Conservation (phyloP, 2,329 filamentous ascomycete species). For the Tolypocladium amazonense region DNA sequence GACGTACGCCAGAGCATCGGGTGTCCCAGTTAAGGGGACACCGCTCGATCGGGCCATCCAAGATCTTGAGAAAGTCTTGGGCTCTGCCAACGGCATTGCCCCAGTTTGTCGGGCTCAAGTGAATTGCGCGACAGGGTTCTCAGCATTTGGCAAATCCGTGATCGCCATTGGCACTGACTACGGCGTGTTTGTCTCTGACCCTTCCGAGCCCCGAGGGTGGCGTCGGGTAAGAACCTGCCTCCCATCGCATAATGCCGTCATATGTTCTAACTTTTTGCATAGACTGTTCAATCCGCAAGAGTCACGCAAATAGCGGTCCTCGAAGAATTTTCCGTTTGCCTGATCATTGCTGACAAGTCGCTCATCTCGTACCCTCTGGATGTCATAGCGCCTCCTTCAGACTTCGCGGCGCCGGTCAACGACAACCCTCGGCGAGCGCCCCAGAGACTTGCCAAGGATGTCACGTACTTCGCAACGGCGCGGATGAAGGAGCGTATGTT, state of each 20-base stretch:
- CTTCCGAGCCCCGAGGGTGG: constrained; percentile 86
- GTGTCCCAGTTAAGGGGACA: constrained; percentile 77
- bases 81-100: constrained; percentile 56
- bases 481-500: constrained; percentile 94
- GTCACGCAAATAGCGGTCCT: constrained; percentile 92
- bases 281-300: constrained; percentile 65
- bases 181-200: constrained; percentile 83
- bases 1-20: constrained; percentile 45
- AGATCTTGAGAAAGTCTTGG: constrained; percentile 74
- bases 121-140: constrained; percentile 88
- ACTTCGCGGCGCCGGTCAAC: constrained; percentile 48
- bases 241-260: not conserved
- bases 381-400: constrained; percentile 57
- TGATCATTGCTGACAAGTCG: constrained; percentile 84
- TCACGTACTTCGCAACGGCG: constrained; percentile 92
- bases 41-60: constrained; percentile 84
- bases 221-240: constrained; percentile 51
- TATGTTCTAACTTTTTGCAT: constrained; percentile 3
- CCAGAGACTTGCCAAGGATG: constrained; percentile 84
- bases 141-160: constrained; percentile 72
- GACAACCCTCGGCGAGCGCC: constrained; percentile 79
- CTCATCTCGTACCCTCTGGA: constrained; percentile 92
- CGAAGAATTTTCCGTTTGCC: constrained; percentile 88
- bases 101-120: constrained; percentile 78
- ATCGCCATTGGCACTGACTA: constrained; percentile 92